Evolutionary conservation across 306 rosid genomes (phyloP).

Genomic region (Quillaja saponaria): DNA sequence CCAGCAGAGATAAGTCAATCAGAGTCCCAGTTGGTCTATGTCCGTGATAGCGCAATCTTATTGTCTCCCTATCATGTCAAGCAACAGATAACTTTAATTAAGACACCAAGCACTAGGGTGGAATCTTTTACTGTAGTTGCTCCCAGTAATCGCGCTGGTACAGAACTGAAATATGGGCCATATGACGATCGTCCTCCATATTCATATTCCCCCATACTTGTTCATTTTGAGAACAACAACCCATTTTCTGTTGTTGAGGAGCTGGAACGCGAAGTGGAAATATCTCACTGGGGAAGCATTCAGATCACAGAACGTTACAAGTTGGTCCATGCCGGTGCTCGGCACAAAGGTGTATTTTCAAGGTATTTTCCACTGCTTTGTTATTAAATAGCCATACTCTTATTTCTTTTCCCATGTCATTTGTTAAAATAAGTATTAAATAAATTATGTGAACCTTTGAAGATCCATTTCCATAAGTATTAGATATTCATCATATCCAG

Average conservation of each 20-base stretch:
- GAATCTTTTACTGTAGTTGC: constrained; percentile 84
- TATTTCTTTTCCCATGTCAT: too few species aligned
- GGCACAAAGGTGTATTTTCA: constrained; percentile 89
- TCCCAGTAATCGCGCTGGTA: constrained; percentile 66
- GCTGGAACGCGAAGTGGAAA: constrained; percentile 92
- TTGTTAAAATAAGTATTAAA: too few species aligned
- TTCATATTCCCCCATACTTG: constrained; percentile 77
- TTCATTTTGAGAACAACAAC: constrained; percentile 92
- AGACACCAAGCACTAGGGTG: constrained; percentile 73
- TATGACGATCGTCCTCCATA: constrained; percentile 61
- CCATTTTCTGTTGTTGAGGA: constrained; percentile 95
- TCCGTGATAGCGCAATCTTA: constrained; percentile 78
- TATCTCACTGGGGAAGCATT: constrained; percentile 97
- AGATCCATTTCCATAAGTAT: too few species aligned
- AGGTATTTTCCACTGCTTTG: too few species aligned
- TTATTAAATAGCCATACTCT: too few species aligned
- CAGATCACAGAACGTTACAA: constrained; percentile 84
- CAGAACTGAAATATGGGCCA: constrained; percentile 86
- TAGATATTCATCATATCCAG: constrained; percentile 10
- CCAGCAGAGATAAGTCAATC: constrained; percentile 90
- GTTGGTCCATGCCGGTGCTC: constrained; percentile 83
- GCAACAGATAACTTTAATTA: constrained; percentile 79
- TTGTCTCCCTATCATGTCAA: constrained; percentile 84
- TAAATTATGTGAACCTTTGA: too few species aligned
- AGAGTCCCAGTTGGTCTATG: constrained; percentile 88